phyloP scores from a whole-genome alignment of 768 basidiomycete genomes.

The Mycena haematopus region DNA sequence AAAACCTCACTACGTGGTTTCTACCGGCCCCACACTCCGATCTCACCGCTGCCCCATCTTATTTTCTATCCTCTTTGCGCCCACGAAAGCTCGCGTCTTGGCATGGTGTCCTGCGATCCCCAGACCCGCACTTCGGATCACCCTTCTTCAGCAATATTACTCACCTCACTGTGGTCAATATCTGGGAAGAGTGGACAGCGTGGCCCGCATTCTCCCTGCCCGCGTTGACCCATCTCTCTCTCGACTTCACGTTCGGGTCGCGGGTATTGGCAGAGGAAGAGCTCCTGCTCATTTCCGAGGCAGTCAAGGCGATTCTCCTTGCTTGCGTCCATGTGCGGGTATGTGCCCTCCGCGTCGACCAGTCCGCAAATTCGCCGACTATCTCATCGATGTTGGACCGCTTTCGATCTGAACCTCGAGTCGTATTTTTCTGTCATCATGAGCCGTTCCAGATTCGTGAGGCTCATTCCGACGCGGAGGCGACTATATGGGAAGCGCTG shows the following conservation, averaged over 20 bases:
- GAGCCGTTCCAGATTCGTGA: conserved; percentile 47
- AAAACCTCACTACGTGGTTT: conserved; percentile 46
- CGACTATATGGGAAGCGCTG: conserved; percentile 41
- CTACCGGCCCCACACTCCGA: conserved; percentile 31
- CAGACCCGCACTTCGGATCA: conserved; percentile 34
- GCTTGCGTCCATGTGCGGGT: conserved; percentile 36
- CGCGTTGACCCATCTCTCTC: conserved; percentile 44
- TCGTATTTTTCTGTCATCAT: conserved; percentile 45
- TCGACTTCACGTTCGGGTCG: conserved; percentile 44
- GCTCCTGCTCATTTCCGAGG: conserved; percentile 31
- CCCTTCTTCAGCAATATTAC: conserved; percentile 45
- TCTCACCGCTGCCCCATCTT: conserved; percentile 25
- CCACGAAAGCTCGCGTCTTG: conserved; percentile 42
- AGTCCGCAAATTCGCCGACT: conserved; percentile 18
- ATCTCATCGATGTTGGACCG: conserved; percentile 20
- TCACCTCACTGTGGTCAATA: conserved; percentile 47
- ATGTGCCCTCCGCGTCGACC: conserved; percentile 41
- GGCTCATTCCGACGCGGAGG: conserved; percentile 43
- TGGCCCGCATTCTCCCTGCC: conserved; percentile 42
- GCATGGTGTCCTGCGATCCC: conserved; percentile 32
- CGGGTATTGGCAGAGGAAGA: conserved; percentile 32
- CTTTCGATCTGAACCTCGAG: conserved; percentile 38
- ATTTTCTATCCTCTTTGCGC: conserved; percentile 34
- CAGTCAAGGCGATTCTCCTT: conserved; percentile 33
- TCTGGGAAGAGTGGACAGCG: conserved; percentile 50